phyloP scores from a whole-genome alignment of 768 basidiomycete species.

The Lactarius vividus region DNA sequence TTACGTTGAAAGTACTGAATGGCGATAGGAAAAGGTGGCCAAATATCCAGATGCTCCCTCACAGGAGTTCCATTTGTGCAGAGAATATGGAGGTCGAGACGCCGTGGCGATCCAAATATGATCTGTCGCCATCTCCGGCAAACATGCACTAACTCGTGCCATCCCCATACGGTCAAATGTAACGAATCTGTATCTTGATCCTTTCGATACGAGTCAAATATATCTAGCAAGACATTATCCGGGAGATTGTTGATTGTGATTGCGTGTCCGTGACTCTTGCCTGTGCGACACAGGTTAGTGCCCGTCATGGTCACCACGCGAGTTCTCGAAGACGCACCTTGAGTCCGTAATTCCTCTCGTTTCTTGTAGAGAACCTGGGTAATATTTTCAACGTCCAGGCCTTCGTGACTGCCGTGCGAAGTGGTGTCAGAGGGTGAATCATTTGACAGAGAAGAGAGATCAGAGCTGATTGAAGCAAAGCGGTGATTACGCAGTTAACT shows the following conservation, averaged over 20 bases:
- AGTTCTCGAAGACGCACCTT: not conserved
- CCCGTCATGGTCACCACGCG: not conserved
- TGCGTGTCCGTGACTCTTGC: not conserved
- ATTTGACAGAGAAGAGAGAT: not conserved
- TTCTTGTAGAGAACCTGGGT: no score
- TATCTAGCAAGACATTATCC: not conserved
- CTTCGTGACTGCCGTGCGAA: not conserved
- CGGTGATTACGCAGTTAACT: not conserved
- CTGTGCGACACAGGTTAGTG: not conserved
- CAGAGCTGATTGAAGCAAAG: not conserved
- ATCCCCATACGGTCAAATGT: not conserved
- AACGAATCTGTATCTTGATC: no score
- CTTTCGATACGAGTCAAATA: not conserved
- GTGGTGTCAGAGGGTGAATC: not conserved
- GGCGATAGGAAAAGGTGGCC: constrained; percentile 6
- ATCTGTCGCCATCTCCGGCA: constrained; percentile 4
- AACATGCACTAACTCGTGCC: not conserved
- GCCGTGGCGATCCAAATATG: not conserved
- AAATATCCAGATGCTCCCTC: not conserved
- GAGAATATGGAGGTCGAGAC: not conserved
- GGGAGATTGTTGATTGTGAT: not conserved
- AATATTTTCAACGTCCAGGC: no score
- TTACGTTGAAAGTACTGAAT: no score
- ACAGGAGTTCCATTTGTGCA: constrained; percentile 8
- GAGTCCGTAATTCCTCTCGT: not conserved